These are phyloP conservation scores for Martensiomyces pterosporus DNA, from an alignment of 192 early-diverging fungal genomes.

Conservation along the genomic window DNA sequence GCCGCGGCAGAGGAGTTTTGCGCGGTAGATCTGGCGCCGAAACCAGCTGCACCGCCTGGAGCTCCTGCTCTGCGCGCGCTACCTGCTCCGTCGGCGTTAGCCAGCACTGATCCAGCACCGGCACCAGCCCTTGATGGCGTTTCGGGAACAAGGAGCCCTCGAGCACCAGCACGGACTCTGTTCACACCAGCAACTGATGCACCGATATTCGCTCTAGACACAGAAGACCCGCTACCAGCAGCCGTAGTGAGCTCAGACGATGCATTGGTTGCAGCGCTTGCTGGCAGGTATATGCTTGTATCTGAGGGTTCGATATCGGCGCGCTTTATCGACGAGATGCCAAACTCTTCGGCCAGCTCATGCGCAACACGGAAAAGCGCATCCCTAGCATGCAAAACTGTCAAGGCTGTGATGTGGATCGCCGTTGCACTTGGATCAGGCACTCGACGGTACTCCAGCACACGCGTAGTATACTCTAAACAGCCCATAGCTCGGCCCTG, in stretches of 20 bases:
- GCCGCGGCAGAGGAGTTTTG: constrained; percentile 25
- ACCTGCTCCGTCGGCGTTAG: background rate
- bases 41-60: constrained; percentile 6
- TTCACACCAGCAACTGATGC: constrained; percentile 27
- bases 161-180: constrained; percentile 37
- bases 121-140: constrained; percentile 23
- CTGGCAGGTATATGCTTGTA: constrained; percentile 6
- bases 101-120: constrained; percentile 1
- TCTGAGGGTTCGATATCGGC: constrained; percentile 44
- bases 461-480: constrained; percentile 26
- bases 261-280: too few species aligned
- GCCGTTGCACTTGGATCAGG: constrained; percentile 37
- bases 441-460: constrained; percentile 32
- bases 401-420: constrained; percentile 41
- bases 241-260: too few species aligned
- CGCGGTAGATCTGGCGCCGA: constrained; percentile 15
- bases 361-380: constrained; percentile 46
- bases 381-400: constrained; percentile 26
- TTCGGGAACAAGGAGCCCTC: constrained; percentile 37
- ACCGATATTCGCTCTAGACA: constrained; percentile 1
- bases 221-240: too few species aligned
- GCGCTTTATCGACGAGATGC: constrained; percentile 42
- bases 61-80: constrained; percentile 7
- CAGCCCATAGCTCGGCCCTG: constrained; percentile 24
- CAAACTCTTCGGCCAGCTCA: constrained; percentile 51